Base-by-base conservation (phyloP, 805 yeast species). In the Candida krabiensis region DNA sequence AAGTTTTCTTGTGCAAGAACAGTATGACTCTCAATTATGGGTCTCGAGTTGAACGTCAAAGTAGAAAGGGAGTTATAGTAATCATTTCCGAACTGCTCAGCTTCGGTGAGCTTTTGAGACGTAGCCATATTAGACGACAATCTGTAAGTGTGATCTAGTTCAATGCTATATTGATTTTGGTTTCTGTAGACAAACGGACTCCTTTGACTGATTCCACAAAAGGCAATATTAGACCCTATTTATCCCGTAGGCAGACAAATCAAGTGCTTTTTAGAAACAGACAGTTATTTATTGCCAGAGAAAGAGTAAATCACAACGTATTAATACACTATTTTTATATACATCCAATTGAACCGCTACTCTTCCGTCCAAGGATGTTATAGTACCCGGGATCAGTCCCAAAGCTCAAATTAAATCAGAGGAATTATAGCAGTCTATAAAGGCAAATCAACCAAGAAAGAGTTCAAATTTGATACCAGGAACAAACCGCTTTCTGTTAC, bases 1-100 rank as follows among this genome's bases (percentile, higher is more conserved):
- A 79, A 73, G 58, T 88, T 87, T 56, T 93, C 98, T 50, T 79
- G 85, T 2, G 99, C 98, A 37, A 89, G 76, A 28, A 77, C 72
- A 7, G 98, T 93, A 53, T 90, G 71, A 30, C 80, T 84, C 27
- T 86, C 83, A 43, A 93, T 93, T 38, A 90, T 86, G 9, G 97
- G 97, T 42, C 88, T 73, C 6, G 96, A 87, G 61, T 89, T 90
- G 65, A 84, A 83, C 4, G 96, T 87, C 43, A 93, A 70, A 41
- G 86, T 93, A 23, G 73, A 73, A 28, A 91, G 68, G 22, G 89
- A 79, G 47, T 75, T 75, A 28, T 75, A 73, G 61, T 83, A 91
- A 61, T 90, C 96, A 43, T 75, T 66, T 32, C 77, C 69, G 46
- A 55, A 61, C 55, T 49, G 54, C 15, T 43, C 41, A 22, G 41